These are phyloP conservation scores for Apostasia shenzhenica DNA, from an alignment of 106 monocot genomes.

Conservation along the genomic window DNA sequence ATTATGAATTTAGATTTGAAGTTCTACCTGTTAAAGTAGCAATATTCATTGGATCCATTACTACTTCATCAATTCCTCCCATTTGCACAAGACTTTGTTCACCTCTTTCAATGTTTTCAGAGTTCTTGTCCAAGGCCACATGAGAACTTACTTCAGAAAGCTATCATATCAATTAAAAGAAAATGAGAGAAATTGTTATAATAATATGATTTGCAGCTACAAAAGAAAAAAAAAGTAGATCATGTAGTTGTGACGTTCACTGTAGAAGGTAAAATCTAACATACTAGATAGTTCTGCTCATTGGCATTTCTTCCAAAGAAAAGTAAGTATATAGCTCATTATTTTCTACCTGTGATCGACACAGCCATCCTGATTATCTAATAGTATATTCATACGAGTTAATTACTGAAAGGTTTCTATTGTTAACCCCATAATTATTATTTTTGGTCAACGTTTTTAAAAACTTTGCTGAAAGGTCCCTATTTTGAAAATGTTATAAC, in stretches of 20 bases:
- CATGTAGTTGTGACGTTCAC: neutral
- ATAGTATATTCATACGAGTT: too few relatives aligned
- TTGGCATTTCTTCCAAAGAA: neutral
- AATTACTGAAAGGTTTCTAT: too few relatives aligned
- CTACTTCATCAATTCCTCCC: conserved; percentile 7
- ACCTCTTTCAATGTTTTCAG: conserved; percentile 8
- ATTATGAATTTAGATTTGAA: neutral
- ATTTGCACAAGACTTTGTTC: conserved; percentile 9
- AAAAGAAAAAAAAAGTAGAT: neutral
- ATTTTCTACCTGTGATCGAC: neutral
- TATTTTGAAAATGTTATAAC: too few relatives aligned
- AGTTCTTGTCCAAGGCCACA: neutral
- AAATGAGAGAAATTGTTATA: neutral
- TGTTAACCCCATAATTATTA: too few relatives aligned
- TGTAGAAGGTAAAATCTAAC: neutral
- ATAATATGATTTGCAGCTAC: neutral
- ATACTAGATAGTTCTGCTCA: conserved; percentile 9
- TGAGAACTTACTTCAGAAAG: too few relatives aligned
- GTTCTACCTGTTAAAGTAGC: conserved; percentile 10
- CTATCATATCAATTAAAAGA: too few relatives aligned
- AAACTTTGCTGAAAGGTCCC: too few relatives aligned
- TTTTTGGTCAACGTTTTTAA: too few relatives aligned
- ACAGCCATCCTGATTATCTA: too few relatives aligned
- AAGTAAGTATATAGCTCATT: conserved; percentile 1
- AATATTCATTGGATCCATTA: neutral